Evolutionary conservation across 1,284 basidiomycete species (phyloP), one percentile per base, ranked within the genome.

Genomic region (Tilletia setariae): DNA sequence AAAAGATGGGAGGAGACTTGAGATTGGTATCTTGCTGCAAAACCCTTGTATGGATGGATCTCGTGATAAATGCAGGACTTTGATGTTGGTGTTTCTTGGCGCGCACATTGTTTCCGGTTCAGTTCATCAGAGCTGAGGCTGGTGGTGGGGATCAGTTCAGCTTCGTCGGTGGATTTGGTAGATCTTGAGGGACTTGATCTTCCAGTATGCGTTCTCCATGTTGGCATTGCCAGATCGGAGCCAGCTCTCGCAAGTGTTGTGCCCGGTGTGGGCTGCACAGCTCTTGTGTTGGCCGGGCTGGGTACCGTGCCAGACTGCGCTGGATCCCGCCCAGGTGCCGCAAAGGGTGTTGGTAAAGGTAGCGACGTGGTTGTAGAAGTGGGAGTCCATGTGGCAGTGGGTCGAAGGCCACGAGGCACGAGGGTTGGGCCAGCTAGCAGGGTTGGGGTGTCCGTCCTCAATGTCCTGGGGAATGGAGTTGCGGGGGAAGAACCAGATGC

Each of bases 401-500:
- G 75, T 68, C 21, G 83, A 77, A 19, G 86, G 85, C 79, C 88
- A 89, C n/a, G 70, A 72, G 1, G 87, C 87, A 64, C 85, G 84
- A 1, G 88, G 87, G 16, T 63, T 49, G 28, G 86, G 85, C 85
- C 86, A 88, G n/a, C 64, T 74, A 25, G 70, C 67, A 6, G 86
- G 84, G 64, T 73, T 68, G 40, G 87, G 70, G 7, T 72, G 74
- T 9, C 80, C 83, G 6, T 66, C 66, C 40, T 70, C 67, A 53
- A 88, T 80, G 67, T 84, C 85, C 2, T 63, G 23, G 4, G 88
- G 87, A 2, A 86, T 82, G 9, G 61, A 67, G 75, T 83, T 71
- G 63, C 87, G 84, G 25, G 84, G 63, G 85, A 86, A 88, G 77
- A 88, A 89, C 86, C 87, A 89, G 44, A 87, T 80, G 53, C 80